These are phyloP conservation scores for Crucihimalaya himalaica DNA, from an alignment of 345 rosid genomes.

Conservation along the genomic window DNA sequence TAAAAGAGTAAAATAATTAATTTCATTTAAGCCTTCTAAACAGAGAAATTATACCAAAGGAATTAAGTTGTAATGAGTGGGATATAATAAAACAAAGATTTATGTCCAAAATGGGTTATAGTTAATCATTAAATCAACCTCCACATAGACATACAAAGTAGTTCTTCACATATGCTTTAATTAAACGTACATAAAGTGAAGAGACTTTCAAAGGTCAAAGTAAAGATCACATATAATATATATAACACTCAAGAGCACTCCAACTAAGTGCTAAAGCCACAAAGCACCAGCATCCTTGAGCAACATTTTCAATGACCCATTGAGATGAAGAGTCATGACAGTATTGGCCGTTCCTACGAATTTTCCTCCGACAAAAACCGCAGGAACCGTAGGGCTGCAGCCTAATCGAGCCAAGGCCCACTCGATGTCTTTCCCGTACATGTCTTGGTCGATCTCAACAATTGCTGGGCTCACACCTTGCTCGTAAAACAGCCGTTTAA, in stretches of 20 bases:
- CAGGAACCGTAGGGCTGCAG: slow-evolving; percentile 78
- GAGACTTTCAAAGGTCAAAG: slow-evolving; percentile 32
- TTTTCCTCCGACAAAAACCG: slow-evolving; percentile 86
- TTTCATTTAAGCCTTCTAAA: no score
- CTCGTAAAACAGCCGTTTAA: slow-evolving; percentile 84
- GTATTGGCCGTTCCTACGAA: slow-evolving; percentile 79
- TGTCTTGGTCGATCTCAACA: slow-evolving; percentile 76
- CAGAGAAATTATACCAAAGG: background rate
- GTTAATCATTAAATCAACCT: slow-evolving; percentile 31
- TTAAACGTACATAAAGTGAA: slow-evolving; percentile 37
- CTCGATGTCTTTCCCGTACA: slow-evolving; percentile 73
- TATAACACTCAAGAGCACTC: slow-evolving; percentile 11
- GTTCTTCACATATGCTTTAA: slow-evolving; percentile 38
- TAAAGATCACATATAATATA: background rate
- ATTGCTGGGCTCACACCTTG: slow-evolving; percentile 85
- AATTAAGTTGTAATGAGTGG: background rate
- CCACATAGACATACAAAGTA: slow-evolving; percentile 29
- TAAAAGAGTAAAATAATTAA: no score
- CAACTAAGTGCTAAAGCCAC: slow-evolving; percentile 58
- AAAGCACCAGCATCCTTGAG: slow-evolving; percentile 88
- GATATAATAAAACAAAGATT: background rate
- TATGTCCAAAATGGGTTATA: slow-evolving; percentile 21
- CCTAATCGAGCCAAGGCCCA: slow-evolving; percentile 74
- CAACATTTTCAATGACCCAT: slow-evolving; percentile 76
- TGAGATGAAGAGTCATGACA: slow-evolving; percentile 88